These are phyloP conservation scores for Kandelia obovata DNA, from an alignment of 345 rosid species.

Conservation along the genomic window DNA sequence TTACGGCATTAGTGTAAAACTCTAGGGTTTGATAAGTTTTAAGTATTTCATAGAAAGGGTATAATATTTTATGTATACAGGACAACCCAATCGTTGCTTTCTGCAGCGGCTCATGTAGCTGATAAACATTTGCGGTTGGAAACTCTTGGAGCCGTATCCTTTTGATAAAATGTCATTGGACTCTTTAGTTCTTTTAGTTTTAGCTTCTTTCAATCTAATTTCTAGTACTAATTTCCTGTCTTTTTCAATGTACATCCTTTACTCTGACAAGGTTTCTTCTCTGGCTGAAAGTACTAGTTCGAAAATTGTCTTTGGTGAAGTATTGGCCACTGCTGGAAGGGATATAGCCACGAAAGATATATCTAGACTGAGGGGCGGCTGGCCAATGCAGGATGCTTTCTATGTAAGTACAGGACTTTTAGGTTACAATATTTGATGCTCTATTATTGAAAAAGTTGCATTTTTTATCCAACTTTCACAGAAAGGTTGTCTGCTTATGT, in stretches of 20 bases:
- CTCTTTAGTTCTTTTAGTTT: constrained; percentile 15
- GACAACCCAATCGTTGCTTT: constrained; percentile 84
- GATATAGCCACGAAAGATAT: constrained; percentile 93
- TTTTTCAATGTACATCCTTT: constrained; percentile 34
- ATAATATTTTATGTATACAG: constrained; percentile 40
- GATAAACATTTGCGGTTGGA: constrained; percentile 86
- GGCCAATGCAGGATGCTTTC: constrained; percentile 98
- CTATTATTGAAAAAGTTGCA: background rate
- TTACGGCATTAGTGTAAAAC: background rate
- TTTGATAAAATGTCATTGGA: constrained; percentile 1
- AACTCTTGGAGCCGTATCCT: constrained; percentile 91
- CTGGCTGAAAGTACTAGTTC: constrained; percentile 80
- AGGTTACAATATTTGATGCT: background rate
- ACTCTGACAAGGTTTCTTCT: constrained; percentile 58
- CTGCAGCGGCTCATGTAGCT: constrained; percentile 78
- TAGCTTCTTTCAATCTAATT: background rate
- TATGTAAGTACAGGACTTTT: constrained; percentile 50
- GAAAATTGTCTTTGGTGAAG: constrained; percentile 73
- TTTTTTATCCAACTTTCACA: background rate
- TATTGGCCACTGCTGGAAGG: constrained; percentile 76
- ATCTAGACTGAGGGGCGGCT: constrained; percentile 95
- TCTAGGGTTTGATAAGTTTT: background rate
- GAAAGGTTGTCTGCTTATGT: constrained; percentile 3
- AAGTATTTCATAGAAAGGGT: background rate
- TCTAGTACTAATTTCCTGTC: background rate